These are phyloP conservation scores for Pseudonectria foliicola DNA, from an alignment of 2,329 filamentous ascomycete species.

Conservation along the genomic window DNA sequence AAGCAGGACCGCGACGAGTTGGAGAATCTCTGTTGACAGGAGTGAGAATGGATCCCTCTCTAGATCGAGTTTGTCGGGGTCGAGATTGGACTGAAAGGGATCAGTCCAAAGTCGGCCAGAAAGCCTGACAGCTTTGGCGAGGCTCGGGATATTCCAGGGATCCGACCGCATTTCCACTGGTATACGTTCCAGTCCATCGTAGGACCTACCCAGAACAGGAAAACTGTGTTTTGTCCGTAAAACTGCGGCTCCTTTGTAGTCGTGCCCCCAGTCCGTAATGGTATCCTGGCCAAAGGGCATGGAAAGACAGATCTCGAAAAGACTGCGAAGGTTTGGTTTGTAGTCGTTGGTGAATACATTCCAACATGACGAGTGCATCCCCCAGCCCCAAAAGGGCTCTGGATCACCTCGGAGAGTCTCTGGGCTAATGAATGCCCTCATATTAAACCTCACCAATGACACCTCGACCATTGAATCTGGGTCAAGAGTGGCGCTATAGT, in stretches of 20 bases:
- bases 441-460: background rate
- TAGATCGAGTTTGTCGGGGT: background rate
- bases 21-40: conserved; percentile 9
- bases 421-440: conserved; percentile 1
- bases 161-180: conserved; percentile 1
- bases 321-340: background rate
- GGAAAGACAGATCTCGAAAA: conserved; percentile 7
- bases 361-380: conserved; percentile 12
- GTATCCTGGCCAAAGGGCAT: background rate
- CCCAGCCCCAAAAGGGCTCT: conserved; percentile 7
- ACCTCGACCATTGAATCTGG: conserved; percentile 5
- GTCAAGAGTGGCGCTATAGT: conserved; percentile 2
- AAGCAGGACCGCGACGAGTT: conserved; percentile 3
- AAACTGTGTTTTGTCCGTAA: conserved; percentile 1
- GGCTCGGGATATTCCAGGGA: conserved; percentile 3
- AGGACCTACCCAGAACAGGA: no score
- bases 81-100: conserved; percentile 2
- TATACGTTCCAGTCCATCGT: no score
- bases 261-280: conserved; percentile 10
- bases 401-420: background rate
- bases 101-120: conserved; percentile 1
- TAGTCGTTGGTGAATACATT: background rate
- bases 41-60: conserved; percentile 5
- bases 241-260: conserved; percentile 7
- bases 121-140: conserved; percentile 1